These are phyloP conservation scores for Aspergillus funiculosus DNA, from an alignment of 495 filamentous ascomycete genomes.

Conservation along the genomic window DNA sequence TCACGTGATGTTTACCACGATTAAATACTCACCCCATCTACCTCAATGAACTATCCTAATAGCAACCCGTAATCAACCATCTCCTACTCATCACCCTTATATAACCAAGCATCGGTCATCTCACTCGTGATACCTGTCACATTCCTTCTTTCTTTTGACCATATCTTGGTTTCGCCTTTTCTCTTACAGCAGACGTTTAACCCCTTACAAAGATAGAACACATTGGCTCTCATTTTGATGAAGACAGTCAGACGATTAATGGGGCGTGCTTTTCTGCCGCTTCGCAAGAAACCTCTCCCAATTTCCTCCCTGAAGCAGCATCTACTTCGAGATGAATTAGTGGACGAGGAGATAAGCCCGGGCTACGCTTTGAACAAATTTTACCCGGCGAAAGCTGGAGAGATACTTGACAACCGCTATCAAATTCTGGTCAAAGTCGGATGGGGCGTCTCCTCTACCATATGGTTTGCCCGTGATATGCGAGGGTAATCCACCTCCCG, in stretches of 20 bases:
- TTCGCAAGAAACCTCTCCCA: conserved; percentile 29
- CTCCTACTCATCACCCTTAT: no score
- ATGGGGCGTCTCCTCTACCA: conserved; percentile 36
- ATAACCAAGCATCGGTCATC: no score
- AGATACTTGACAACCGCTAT: conserved; percentile 33
- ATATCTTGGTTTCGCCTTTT: no score
- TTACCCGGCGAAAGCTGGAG: conserved; percentile 37
- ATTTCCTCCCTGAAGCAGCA: conserved; percentile 20
- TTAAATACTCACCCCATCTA: no score
- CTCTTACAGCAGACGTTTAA: no score
- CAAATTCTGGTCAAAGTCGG: conserved; percentile 37
- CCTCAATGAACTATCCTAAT: no score
- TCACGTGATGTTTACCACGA: no score
- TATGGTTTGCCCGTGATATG: conserved; percentile 36
- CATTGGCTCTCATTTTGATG: no score
- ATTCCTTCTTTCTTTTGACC: no score
- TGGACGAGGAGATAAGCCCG: conserved; percentile 30
- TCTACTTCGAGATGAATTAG: conserved; percentile 25
- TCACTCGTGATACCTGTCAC: no score
- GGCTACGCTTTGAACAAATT: conserved; percentile 34
- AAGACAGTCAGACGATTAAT: background rate
- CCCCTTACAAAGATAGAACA: no score
- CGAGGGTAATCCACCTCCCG: conserved; percentile 20
- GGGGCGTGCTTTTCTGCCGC: conserved; percentile 1
- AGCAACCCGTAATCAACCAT: no score